A percentile compares a stretch with the other conserved stretches of the same genome.
phyloP scores from a whole-genome alignment of 768 basidiomycete species.

The Thelephora aurantiotincta region DNA sequence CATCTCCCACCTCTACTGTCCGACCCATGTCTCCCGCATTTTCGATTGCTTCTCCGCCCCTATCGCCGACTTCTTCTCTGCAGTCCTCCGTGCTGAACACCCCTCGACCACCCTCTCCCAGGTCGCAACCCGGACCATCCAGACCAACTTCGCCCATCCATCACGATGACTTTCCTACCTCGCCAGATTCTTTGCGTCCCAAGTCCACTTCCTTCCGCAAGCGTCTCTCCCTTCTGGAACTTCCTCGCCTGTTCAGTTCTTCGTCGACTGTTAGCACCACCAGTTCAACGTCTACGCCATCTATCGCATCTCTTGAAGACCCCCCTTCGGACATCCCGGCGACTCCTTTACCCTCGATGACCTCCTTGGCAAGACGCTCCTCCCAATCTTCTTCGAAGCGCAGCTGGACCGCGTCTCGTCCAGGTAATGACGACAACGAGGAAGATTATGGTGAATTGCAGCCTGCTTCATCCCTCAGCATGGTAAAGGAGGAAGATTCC shows the following conservation, averaged over 20 bases:
- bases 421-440: neutral
- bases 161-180: neutral
- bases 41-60: constrained; percentile 2
- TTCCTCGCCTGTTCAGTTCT: constrained; percentile 17
- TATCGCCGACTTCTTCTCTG: neutral
- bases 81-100: neutral
- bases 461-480: neutral
- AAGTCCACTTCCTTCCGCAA: constrained; percentile 15
- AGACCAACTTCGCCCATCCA: neutral
- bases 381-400: neutral
- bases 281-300: constrained; percentile 4
- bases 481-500: neutral
- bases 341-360: too few relatives aligned
- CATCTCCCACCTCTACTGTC: constrained; percentile 4
- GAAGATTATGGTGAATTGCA: neutral
- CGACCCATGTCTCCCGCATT: constrained; percentile 6
- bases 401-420: neutral
- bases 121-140: neutral
- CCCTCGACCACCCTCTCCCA: neutral
- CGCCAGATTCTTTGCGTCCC: constrained; percentile 5
- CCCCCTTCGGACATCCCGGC: constrained; percentile 1
- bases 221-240: constrained; percentile 19
- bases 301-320: constrained; percentile 3
- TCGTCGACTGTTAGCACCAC: neutral
- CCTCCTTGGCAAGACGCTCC: neutral